phyloP scores from a whole-genome alignment of 1,139 yeast genomes.

The Pichia sp. region DNA sequence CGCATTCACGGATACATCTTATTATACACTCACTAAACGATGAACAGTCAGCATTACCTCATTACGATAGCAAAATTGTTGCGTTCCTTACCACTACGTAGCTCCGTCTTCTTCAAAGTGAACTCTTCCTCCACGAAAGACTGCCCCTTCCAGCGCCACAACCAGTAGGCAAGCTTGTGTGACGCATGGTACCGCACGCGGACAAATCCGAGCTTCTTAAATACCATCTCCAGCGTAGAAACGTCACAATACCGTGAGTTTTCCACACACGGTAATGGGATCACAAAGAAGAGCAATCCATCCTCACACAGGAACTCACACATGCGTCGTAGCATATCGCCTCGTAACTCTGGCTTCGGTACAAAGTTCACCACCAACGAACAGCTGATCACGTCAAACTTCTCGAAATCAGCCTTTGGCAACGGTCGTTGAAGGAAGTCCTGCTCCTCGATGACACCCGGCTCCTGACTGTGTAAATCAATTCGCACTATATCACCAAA shows the following conservation, averaged over 20 bases:
- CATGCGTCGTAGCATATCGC: slow-evolving; percentile 65
- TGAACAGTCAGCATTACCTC: too few species aligned
- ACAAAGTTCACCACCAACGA: slow-evolving; percentile 87
- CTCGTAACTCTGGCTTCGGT: slow-evolving; percentile 62
- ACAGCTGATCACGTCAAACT: slow-evolving; percentile 66
- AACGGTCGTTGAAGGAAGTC: slow-evolving; percentile 77
- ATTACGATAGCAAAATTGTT: slow-evolving; percentile 55
- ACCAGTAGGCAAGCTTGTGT: slow-evolving; percentile 72
- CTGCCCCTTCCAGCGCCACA: slow-evolving; percentile 44
- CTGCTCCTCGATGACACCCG: slow-evolving; percentile 55
- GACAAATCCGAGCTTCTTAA: slow-evolving; percentile 54
- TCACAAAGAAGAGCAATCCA: slow-evolving; percentile 52
- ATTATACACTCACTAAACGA: slow-evolving; percentile 1
- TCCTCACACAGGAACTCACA: slow-evolving; percentile 44
- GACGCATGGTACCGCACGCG: slow-evolving; percentile 48
- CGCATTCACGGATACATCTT: slow-evolving; percentile 22
- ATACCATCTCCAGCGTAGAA: slow-evolving; percentile 33
- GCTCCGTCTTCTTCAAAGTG: slow-evolving; percentile 36
- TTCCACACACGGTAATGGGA: slow-evolving; percentile 79
- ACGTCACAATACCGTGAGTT: slow-evolving; percentile 75
- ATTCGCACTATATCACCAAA: slow-evolving; percentile 51
- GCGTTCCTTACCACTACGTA: slow-evolving; percentile 45
- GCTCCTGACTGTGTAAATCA: slow-evolving; percentile 78
- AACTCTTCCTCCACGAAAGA: slow-evolving; percentile 8
- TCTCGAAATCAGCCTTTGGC: slow-evolving; percentile 38